A percentile compares a stretch with the other conserved stretches of the same genome.
Conservation (phyloP, 805 yeast genomes). For the Lachancea sp. region DNA sequence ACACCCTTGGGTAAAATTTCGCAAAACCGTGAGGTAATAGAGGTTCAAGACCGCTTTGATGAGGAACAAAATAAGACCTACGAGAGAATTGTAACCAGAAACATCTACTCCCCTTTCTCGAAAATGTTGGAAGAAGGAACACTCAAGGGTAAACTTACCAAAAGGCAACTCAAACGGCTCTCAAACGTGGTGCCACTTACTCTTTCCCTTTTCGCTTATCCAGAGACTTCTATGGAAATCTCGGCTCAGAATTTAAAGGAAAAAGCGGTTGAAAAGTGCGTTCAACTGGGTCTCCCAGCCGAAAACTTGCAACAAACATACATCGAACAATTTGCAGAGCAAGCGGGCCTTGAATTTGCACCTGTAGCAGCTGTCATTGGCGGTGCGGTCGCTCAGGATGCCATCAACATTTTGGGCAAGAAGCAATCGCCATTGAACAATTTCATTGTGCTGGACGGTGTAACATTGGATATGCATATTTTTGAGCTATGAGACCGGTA, state of each 20-base stretch:
- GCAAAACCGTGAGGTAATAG: slow-evolving; percentile 38
- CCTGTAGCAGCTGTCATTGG: slow-evolving; percentile 87
- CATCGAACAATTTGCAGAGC: slow-evolving; percentile 39
- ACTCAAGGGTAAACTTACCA: slow-evolving; percentile 32
- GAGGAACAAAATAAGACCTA: slow-evolving; percentile 32
- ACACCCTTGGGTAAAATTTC: slow-evolving; percentile 47
- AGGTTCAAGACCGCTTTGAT: slow-evolving; percentile 32
- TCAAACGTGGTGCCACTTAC: slow-evolving; percentile 43
- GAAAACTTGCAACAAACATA: slow-evolving; percentile 37
- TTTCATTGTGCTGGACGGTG: slow-evolving; percentile 68
- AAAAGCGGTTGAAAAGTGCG: slow-evolving; percentile 31
- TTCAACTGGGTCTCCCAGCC: slow-evolving; percentile 41
- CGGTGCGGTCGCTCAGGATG: slow-evolving; percentile 85
- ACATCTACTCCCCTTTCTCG: slow-evolving; percentile 35
- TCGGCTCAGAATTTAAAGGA: slow-evolving; percentile 26
- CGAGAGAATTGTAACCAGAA: slow-evolving; percentile 36
- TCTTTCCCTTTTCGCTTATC: slow-evolving; percentile 48
- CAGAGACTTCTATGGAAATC: slow-evolving; percentile 24
- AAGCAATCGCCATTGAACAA: slow-evolving; percentile 80
- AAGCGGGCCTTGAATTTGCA: slow-evolving; percentile 57
- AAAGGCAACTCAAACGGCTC: slow-evolving; percentile 28
- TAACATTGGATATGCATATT: slow-evolving; percentile 68
- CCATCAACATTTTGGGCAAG: slow-evolving; percentile 71
- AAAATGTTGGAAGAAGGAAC: slow-evolving; percentile 34
- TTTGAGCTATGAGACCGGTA: slow-evolving; percentile 37